Conservation (phyloP, 805 yeast species). For the Candida dendrica region DNA sequence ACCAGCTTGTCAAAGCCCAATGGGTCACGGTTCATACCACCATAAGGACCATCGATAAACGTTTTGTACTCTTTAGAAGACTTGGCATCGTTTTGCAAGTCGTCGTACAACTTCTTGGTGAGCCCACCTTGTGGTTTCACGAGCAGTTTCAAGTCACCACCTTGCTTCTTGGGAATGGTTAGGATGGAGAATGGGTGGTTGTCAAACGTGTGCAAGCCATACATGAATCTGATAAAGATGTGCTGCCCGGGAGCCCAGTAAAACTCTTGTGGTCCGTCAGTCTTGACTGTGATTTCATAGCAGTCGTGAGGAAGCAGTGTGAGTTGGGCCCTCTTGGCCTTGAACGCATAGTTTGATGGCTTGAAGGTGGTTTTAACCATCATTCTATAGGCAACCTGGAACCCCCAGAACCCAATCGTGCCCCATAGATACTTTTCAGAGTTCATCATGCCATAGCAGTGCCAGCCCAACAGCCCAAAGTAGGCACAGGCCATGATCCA, state of each 20-base stretch:
- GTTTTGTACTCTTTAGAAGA: conserved; percentile 23
- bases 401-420: conserved; percentile 43
- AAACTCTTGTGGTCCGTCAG: conserved; percentile 21
- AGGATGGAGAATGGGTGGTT: conserved; percentile 52
- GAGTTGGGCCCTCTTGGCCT: conserved; percentile 29
- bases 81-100: conserved; percentile 19
- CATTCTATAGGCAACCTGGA: conserved; percentile 40
- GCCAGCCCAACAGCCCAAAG: conserved; percentile 39
- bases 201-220: conserved; percentile 36
- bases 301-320: conserved; percentile 18
- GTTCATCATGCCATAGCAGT: conserved; percentile 27
- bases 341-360: conserved; percentile 34
- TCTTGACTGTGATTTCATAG: conserved; percentile 28
- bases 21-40: conserved; percentile 41
- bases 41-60: conserved; percentile 51
- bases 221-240: conserved; percentile 37
- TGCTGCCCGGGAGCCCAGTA: conserved; percentile 52
- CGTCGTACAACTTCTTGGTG: conserved; percentile 28
- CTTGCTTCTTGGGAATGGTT: conserved; percentile 20
- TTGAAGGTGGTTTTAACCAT: conserved; percentile 38
- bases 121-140: conserved; percentile 41
- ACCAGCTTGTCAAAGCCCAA: conserved; percentile 36
- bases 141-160: conserved; percentile 32
- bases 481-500: conserved; percentile 47
- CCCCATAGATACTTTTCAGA: conserved; percentile 40